Base-by-base conservation (phyloP, 108 stramenopile genomes). In the Asterionellopsis glacialis region DNA sequence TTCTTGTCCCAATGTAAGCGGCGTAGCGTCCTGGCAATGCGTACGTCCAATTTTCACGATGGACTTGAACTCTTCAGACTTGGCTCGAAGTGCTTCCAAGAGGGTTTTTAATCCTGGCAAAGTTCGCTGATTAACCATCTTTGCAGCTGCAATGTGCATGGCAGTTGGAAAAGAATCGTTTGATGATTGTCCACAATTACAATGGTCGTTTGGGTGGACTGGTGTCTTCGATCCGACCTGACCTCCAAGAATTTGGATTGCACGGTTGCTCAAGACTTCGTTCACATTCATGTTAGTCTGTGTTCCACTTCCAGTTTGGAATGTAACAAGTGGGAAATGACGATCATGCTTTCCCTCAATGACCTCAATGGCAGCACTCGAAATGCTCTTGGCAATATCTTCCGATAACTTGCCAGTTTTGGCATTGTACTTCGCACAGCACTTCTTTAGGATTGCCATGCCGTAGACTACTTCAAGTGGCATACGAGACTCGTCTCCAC, bases 221-320 rank as follows among this genome's bases (percentile, higher is more conserved):
- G 94, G 98, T 5, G 53, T 55, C 63, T 97, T 97, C 54, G 64
- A 73, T 42, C 97, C 96, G 24, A 97, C 84, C 45, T 68, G 79
- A 16, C 96, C 96, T 25, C 93, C 94, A 21, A 98, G 68, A 41
- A 96, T 76, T 83, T 96, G 88, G 72, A 95, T 98, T 15, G 97
- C 96, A 23, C 96, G 81, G 74, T 99, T 99, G 15, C 96, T 82
- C 39, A 99, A 69, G 0, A 99, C 98, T 71, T 99, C 97, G 73
- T 99, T 99, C 25, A 92, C 92, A 72, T 99, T 99, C 98, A 99
- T 99, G 71, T 99, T 99, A 28, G 95, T 97, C 68, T 99, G 98
- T 9, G 98, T 99, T 0, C 98, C 98, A 25, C 73, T 76, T 40
- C 98, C 97, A 7, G 98, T 99, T 74, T 99, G 98, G 64, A 85